Conservation (phyloP, 2,329 filamentous ascomycete species). For the Penicillium sp. region DNA sequence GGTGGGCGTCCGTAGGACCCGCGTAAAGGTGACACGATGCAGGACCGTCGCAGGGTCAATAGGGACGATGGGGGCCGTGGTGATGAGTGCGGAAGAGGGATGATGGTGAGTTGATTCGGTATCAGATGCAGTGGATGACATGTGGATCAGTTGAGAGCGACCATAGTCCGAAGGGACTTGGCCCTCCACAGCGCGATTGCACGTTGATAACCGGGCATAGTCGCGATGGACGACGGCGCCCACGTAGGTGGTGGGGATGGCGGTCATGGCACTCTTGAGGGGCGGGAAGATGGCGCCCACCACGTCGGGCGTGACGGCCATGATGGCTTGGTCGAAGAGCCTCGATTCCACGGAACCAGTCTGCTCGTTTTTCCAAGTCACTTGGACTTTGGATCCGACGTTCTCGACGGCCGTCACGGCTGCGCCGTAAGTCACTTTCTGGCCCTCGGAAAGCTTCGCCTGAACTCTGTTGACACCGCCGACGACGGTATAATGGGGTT, state of each 20-base stretch:
- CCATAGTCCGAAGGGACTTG: not conserved
- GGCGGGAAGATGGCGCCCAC: slow-evolving; percentile 51
- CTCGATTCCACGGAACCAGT: slow-evolving; percentile 27
- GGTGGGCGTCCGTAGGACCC: slow-evolving; percentile 51
- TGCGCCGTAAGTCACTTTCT: slow-evolving; percentile 44
- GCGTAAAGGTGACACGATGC: slow-evolving; percentile 51
- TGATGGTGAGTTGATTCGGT: slow-evolving; percentile 56
- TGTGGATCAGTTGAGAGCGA: slow-evolving; percentile 33
- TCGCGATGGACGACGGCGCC: slow-evolving; percentile 48
- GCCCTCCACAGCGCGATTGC: not conserved
- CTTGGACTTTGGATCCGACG: slow-evolving; percentile 15
- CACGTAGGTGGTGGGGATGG: slow-evolving; percentile 51
- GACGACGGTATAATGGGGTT: slow-evolving; percentile 53
- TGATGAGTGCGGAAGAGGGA: slow-evolving; percentile 52
- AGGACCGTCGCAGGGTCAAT: slow-evolving; percentile 43
- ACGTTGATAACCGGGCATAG: slow-evolving; percentile 13
- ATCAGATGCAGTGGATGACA: slow-evolving; percentile 30
- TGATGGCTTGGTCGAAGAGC: slow-evolving; percentile 52
- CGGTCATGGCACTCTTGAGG: slow-evolving; percentile 36
- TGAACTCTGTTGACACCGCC: slow-evolving; percentile 53
- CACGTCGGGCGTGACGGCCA: slow-evolving; percentile 56
- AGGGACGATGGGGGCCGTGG: slow-evolving; percentile 49
- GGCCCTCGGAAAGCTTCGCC: slow-evolving; percentile 42
- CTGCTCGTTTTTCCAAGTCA: slow-evolving; percentile 18
- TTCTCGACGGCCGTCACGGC: slow-evolving; percentile 24